phyloP scores from a whole-genome alignment of 768 basidiomycete genomes.

The Lyophyllum semitale region DNA sequence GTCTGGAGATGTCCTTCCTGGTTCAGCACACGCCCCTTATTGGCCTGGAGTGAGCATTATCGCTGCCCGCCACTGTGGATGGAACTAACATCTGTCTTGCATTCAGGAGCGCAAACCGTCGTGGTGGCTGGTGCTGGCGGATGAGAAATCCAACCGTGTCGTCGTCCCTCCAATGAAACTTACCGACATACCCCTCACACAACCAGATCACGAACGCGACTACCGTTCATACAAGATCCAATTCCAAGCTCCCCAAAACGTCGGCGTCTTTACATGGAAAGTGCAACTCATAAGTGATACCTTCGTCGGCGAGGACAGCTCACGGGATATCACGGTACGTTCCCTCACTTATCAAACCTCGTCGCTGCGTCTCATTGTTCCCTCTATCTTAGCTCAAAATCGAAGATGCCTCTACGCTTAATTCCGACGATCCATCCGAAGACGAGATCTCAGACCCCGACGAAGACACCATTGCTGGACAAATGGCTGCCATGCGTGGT shows the following conservation, averaged over 20 bases:
- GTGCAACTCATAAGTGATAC: constrained; percentile 87
- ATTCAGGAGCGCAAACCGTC: constrained; percentile 80
- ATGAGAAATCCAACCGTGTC: constrained; percentile 80
- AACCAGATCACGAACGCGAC: constrained; percentile 48
- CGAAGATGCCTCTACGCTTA: constrained; percentile 65
- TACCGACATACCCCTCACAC: constrained; percentile 72
- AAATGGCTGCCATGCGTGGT: constrained; percentile 97
- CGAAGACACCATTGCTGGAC: constrained; percentile 93
- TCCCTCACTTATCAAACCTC: not conserved
- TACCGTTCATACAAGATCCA: constrained; percentile 88
- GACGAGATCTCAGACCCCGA: constrained; percentile 99
- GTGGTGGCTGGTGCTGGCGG: constrained; percentile 92
- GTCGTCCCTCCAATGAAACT: constrained; percentile 88
- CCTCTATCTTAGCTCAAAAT: constrained; percentile 68
- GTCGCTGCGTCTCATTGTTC: constrained; percentile 9
- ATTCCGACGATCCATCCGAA: constrained; percentile 61
- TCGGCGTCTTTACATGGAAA: constrained; percentile 88
- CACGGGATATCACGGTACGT: constrained; percentile 72
- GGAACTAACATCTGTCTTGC: not conserved
- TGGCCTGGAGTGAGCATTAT: constrained; percentile 78
- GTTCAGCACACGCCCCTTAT: constrained; percentile 85
- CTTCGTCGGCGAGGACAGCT: constrained; percentile 79
- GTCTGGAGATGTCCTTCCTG: constrained; percentile 40
- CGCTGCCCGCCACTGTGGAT: not conserved
- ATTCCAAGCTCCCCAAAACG: constrained; percentile 90